Evolutionary conservation across 192 early-diverging fungal species (phyloP), one percentile per base, ranked within the genome.

Genomic region (Entomortierella lignicola): DNA sequence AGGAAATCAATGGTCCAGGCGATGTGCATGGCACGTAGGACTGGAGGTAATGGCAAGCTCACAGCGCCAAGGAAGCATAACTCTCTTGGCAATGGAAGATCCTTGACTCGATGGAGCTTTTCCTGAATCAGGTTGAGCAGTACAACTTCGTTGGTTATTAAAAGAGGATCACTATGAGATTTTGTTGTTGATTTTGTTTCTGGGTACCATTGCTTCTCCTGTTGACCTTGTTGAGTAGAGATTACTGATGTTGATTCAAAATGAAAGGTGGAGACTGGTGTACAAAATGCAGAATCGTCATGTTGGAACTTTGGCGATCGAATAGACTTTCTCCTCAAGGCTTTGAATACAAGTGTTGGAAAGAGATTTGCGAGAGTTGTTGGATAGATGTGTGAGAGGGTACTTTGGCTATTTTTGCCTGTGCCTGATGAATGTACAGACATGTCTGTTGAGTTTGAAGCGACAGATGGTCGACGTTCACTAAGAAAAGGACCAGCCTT

Each of bases 1-100:
- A 77, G 32, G 57, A 77, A 77, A 48, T 69, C 66, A 66, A 77
- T 77, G 12, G 73, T 77, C 73, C 73, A 77, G 12, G 73, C 73
- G 25, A 77, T 44, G 29, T 77, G 73, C 73, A 77, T 77, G 20
- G 66, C 60, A 0, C 73, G 65, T 8, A 77, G 48, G 12, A 63
- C 73, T 0, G 73, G 66, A 7, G 73, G 66, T 31, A 77, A 26
- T 1, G 73, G 66, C 13, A 77, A 60, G 39, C 73, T 77, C 23
- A 44, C 66, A 8, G 73, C 73, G 44, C 73, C 73, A 18, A 77
- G 21, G 41, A 77, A 77, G 60, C 73, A 77, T 39, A 77, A 61
- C 20, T 77, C 73, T n/a, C 55, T 53, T 30, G 73, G 73, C 18
- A 77, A 32, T 8, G 73, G 73, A 21, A 77, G 27, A 32, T 77